These are phyloP conservation scores for Phyllosticta citribraziliensis DNA, from an alignment of 2,329 filamentous ascomycete genomes.

Conservation along the genomic window DNA sequence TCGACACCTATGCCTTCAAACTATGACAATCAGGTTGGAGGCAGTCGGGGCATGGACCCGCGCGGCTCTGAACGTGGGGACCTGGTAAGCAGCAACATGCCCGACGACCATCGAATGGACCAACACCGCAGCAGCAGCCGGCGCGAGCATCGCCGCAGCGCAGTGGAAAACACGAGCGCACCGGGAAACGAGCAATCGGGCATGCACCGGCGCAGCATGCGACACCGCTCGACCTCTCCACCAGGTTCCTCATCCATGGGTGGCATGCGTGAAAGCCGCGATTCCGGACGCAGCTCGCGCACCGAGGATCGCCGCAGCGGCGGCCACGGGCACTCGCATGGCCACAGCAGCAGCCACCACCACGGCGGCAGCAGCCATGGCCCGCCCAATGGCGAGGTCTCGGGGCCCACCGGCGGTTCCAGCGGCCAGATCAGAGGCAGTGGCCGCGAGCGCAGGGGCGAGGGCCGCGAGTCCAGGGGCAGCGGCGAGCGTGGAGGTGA, in stretches of 20 bases:
- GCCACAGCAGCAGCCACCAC: neutral
- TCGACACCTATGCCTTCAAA: conserved; percentile 17
- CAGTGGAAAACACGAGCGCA: neutral
- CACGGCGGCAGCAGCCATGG: neutral
- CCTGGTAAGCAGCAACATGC: neutral
- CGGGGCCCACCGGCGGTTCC: neutral
- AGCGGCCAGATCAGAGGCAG: neutral
- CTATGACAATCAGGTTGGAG: conserved; percentile 16
- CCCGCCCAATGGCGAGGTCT: neutral
- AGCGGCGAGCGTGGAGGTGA: neutral
- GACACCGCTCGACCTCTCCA: conserved; percentile 5
- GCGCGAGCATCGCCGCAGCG: neutral
- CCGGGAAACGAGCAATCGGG: neutral
- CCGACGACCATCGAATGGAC: neutral
- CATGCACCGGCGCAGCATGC: conserved; percentile 1
- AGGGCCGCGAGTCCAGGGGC: neutral
- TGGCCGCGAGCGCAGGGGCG: neutral
- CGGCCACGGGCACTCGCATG: neutral
- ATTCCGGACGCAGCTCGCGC: neutral
- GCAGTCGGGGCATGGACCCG: neutral
- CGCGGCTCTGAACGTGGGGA: conserved; percentile 13
- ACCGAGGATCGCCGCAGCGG: neutral
- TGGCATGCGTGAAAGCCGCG: neutral
- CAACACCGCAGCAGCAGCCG: conserved; percentile 3
- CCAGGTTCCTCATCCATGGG: neutral